Base-by-base conservation (phyloP, 371 early-diverging fungal genomes). In the Encephalitozoon hellem region DNA sequence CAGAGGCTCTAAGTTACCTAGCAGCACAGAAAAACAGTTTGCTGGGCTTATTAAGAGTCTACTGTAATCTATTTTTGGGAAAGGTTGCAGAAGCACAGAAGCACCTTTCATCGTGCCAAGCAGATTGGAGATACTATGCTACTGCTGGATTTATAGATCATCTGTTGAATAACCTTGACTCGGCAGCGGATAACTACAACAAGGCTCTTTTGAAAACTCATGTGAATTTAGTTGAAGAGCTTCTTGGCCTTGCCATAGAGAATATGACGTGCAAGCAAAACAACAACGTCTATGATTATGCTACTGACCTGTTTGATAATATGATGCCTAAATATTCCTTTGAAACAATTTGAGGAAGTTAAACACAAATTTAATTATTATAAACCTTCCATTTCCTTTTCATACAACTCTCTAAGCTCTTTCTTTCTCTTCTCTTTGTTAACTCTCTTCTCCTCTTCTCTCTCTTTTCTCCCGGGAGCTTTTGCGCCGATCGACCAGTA, bases 401-500 rank as follows among this genome's bases (percentile, higher is more conserved):
- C 73, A 52, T 72, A 72, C 30, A 54, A 30, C 5, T 42, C 23
- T 64, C 65, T 45, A 23, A 49, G 30, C n/a, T 64, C 73, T 47
- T 42, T 47, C 12, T 74, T 67, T 11, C 15, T 30, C 25, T 49
- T 39, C 32, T 67, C 59, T 25, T 38, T 47, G n/a, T 47, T 26
- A 51, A 18, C 39, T 26, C 47, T 39, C 51, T 78, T 66, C 23
- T 52, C 34, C 23, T 68, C 64, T 23, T 64, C 52, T 70, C 52
- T 70, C 12, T 64, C 53, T 45, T 43, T 52, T 68, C 54, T 34
- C 30, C 34, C 49, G 32, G 34, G 23, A 21, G n/a, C 12, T 54
- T 72, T 78, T 25, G 79, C 79, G 4, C 79, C 79, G 18, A 78
- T 67, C 9, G n/a, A 21, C 79, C 79, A 78, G 11, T 42, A 74